Evolutionary conservation across 768 basidiomycete species (phyloP), one percentile per base, ranked within the genome.

Genomic region (Lactarius sp.): DNA sequence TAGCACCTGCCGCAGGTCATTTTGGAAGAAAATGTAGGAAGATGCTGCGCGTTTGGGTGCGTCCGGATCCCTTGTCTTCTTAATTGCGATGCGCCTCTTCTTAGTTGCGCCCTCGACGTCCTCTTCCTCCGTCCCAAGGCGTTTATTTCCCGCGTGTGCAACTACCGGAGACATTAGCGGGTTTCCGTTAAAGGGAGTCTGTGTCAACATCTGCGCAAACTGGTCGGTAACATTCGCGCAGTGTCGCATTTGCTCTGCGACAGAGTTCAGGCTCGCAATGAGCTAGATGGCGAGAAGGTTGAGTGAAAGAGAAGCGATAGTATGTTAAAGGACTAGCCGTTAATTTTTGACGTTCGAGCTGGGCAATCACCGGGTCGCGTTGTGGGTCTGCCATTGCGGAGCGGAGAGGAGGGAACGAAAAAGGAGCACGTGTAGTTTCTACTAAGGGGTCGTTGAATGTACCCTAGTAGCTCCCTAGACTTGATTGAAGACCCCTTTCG

Each of bases 11-110:
- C 94, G 88, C 59, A 94, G 81, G 14, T 90, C 89, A 72, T 96
- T 97, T 77, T 98, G 96, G 81, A 89, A 98, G 69, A 95, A 78
- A 71, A 98, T 84, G 77, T 96, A 98, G 20, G 94, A 93, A 7
- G 91, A 91, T 14, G 93, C 82, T 33, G 96, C 95, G 9, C 93
- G 87, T 73, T 95, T 97, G 37, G 96, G 96, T 62, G 94, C 94
- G 74, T 94, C 89, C 20, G 94, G 94, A 70, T 98, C 95, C 74
- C 87, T 86, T 46, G 71, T 79, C 69, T 88, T 87, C 75, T 87
- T 93, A 77, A 68, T 78, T 78, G 42, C 27, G 31, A 44, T 51
- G 67, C 84, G 81, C 73, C 82, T 80, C 73, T 85, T 88, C 71
- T 79, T 79, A 55, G 75, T 71, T 34, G 56, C 67, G 12, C 65